Evolutionary conservation across 345 rosid genomes (phyloP), one percentile per base, ranked within the genome.

Genomic region (Syzygium grande): DNA sequence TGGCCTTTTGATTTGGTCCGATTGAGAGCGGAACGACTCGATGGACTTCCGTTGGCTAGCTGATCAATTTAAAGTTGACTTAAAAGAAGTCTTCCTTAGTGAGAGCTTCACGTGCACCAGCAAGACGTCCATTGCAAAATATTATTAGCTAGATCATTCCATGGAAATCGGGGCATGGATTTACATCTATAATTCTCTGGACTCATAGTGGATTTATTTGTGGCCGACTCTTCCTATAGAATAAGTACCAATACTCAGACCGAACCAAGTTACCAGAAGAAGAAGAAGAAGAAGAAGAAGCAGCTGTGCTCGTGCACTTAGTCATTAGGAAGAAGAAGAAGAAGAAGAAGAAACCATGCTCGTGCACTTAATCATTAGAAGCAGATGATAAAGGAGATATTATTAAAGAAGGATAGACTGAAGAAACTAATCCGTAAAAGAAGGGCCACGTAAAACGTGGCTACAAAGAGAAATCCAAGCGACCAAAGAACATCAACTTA

Each of bases 231-330:
- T 49, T 25, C 27, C 61, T 27, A 56, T 56, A 56, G 5, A 56
- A 56, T 56, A 56, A 9, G 4, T 9, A 56, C 4, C 27, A 22
- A 9, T 56, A 56, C 27, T 56, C 12, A 56, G 23, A 11, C 25
- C 4, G 5, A 22, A 56, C 61, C 61, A 22, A 56, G 11, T 23
- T 22, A 56, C 22, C 23, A 51, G 59, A 2, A 22, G 22, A 3
- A 22, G 0, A 55, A 8, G 21, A 9, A 55, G 21, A 9, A 55
- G 22, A 9, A 22, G 0, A 1, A 55, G 21, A 1, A 55, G 22
- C 2, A 22, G 51, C 23, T 11, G 22, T 55, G 59, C 27, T 55
- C 27, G 8, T 55, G 59, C 27, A 55, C 27, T 21, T 55, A 56
- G 4, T 22, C 12, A 52, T 22, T 56, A 49, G 11, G 51, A 49